Percentiles rank a stretch among this genome's conserved stretches.
phyloP scores from a whole-genome alignment of 2,329 filamentous ascomycete species.

The Coniochaeta hoffmannii region DNA sequence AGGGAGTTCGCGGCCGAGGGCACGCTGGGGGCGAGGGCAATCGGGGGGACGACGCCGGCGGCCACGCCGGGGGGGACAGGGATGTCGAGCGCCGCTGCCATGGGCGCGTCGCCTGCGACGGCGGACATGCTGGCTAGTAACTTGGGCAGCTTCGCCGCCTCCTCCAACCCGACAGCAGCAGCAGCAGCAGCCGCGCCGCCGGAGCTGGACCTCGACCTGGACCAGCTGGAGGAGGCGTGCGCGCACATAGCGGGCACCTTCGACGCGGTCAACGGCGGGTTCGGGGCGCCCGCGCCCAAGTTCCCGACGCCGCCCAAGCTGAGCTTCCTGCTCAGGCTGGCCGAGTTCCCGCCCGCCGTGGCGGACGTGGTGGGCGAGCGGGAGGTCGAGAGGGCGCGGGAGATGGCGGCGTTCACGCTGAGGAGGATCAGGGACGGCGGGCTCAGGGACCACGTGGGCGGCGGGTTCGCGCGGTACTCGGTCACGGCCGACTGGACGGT shows the following conservation, averaged over 20 bases:
- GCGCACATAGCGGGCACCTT: conserved; percentile 74
- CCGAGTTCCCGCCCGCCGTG: conserved; percentile 63
- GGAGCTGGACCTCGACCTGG: conserved; percentile 72
- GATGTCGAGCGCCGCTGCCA: not conserved
- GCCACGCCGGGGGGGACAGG: not conserved
- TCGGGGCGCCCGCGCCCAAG: conserved; percentile 69
- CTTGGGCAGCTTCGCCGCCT: too few relatives aligned
- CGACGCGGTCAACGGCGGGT: conserved; percentile 72
- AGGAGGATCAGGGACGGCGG: conserved; percentile 59
- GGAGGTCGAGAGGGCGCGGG: conserved; percentile 64
- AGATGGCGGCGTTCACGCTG: conserved; percentile 77
- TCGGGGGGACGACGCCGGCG: conserved; percentile 8
- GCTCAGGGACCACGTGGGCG: conserved; percentile 48
- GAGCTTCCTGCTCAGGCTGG: conserved; percentile 70
- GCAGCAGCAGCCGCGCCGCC: conserved; percentile 20
- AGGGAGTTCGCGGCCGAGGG: conserved; percentile 86
- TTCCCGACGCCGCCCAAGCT: conserved; percentile 86
- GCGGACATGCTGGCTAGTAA: not conserved
- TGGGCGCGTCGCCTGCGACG: not conserved
- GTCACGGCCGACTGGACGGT: conserved; percentile 89
- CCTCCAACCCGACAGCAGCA: conserved; percentile 4
- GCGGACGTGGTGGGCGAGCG: conserved; percentile 79
- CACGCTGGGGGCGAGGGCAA: conserved; percentile 45
- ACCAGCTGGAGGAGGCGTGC: conserved; percentile 85
- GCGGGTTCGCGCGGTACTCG: conserved; percentile 66